Conservation (phyloP, 139 green algal species). For the Chlorella sp. region DNA sequence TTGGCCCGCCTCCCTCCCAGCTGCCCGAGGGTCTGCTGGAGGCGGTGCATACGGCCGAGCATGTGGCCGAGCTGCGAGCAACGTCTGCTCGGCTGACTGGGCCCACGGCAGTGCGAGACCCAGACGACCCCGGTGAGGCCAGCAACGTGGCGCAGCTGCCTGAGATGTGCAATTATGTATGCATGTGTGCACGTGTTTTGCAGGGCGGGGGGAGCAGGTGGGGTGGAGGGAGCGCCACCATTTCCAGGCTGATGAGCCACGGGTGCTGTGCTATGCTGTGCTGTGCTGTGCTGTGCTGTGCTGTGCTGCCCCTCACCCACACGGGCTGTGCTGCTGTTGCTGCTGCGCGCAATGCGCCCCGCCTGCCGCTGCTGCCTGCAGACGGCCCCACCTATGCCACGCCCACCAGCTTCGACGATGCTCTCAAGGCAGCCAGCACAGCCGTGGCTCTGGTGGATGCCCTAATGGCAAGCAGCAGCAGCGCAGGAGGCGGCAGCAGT, state of each 20-base stretch:
- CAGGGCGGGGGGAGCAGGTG: too few species aligned
- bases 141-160: neutral
- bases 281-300: too few species aligned
- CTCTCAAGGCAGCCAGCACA: slow-evolving; percentile 41
- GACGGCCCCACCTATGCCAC: slow-evolving; percentile 53
- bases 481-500: neutral
- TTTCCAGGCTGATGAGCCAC: too few species aligned
- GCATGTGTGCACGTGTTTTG: neutral
- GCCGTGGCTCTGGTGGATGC: slow-evolving; percentile 47
- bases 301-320: neutral
- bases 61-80: slow-evolving; percentile 49
- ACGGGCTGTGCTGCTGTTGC: neutral
- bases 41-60: slow-evolving; percentile 60
- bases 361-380: neutral
- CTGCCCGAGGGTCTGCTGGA: slow-evolving; percentile 41
- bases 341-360: neutral
- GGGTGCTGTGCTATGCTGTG: too few species aligned
- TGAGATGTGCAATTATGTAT: neutral
- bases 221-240: too few species aligned
- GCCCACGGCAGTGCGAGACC: neutral
- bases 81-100: neutral
- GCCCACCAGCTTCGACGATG: slow-evolving; percentile 31
- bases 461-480: slow-evolving; percentile 8
- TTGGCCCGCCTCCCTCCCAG: slow-evolving; percentile 14
- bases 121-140: slow-evolving; percentile 25